phyloP scores from a whole-genome alignment of 352 stramenopile species.

The Phytophthora sansomeana region DNA sequence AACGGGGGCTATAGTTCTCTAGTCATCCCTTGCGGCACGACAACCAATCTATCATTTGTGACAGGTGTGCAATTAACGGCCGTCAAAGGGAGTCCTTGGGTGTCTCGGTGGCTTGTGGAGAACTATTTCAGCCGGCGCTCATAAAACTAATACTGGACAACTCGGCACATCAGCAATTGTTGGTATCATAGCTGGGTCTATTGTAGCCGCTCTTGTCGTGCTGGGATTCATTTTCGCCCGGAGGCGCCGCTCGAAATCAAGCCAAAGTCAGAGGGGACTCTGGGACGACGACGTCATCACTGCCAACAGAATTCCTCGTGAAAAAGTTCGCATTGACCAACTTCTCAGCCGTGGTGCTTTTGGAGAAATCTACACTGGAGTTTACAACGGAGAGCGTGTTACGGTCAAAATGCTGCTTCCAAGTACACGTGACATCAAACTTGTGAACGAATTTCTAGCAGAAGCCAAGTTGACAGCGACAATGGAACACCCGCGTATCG shows the following conservation, averaged over 20 bases:
- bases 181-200: background rate
- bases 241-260: background rate
- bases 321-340: constrained; percentile 11
- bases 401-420: constrained; percentile 22
- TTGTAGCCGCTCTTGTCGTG: background rate
- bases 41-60: background rate
- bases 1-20: background rate
- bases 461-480: constrained; percentile 12
- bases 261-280: constrained; percentile 8
- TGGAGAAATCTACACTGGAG: constrained; percentile 15
- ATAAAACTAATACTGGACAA: background rate
- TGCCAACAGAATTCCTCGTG: constrained; percentile 13
- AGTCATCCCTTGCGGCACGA: background rate
- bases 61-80: background rate
- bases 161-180: background rate
- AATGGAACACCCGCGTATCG: constrained; percentile 15
- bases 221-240: background rate
- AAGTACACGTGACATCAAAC: constrained; percentile 11
- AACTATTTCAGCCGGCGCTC: background rate
- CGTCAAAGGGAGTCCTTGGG: background rate
- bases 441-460: constrained; percentile 12
- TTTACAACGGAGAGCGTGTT: constrained; percentile 9
- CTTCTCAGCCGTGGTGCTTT: constrained; percentile 18
- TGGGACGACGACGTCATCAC: constrained; percentile 24
- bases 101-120: constrained; percentile 1